Conservation (phyloP, 208 protist genomes). For the Trypanosoma congolense region DNA sequence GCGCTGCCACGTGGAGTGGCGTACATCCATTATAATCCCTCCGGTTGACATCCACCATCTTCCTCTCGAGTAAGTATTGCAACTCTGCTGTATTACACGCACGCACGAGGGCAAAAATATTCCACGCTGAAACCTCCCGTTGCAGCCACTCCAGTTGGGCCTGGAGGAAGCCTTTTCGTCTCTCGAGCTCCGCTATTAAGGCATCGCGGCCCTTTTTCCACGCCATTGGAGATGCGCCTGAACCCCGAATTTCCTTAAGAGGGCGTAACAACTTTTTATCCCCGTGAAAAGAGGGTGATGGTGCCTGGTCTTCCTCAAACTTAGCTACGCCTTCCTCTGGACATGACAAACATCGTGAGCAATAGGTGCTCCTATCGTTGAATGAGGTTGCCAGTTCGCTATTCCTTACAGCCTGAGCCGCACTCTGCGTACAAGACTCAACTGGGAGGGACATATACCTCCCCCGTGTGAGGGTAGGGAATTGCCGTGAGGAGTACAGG, state of each 20-base stretch:
- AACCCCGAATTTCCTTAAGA: slow-evolving; percentile 7
- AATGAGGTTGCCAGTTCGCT: background rate
- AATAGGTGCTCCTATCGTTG: background rate
- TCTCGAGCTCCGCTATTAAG: slow-evolving; percentile 64
- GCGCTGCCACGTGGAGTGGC: slow-evolving; percentile 75
- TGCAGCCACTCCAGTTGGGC: slow-evolving; percentile 47
- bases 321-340: background rate
- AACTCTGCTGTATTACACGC: slow-evolving; percentile 73
- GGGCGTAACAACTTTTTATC: slow-evolving; percentile 3
- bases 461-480: background rate
- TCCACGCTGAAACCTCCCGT: slow-evolving; percentile 49
- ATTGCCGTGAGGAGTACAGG: background rate
- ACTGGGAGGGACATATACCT: background rate
- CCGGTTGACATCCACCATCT: slow-evolving; percentile 63
- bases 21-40: slow-evolving; percentile 88
- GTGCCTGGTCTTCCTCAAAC: background rate
- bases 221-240: slow-evolving; percentile 20
- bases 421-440: background rate
- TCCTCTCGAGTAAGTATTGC: slow-evolving; percentile 66
- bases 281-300: background rate
- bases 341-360: background rate
- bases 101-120: slow-evolving; percentile 81
- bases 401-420: background rate
- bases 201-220: slow-evolving; percentile 45
- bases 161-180: slow-evolving; percentile 48